These are phyloP conservation scores for Yarrowia sp. DNA, from an alignment of 805 yeast species.

Conservation along the genomic window DNA sequence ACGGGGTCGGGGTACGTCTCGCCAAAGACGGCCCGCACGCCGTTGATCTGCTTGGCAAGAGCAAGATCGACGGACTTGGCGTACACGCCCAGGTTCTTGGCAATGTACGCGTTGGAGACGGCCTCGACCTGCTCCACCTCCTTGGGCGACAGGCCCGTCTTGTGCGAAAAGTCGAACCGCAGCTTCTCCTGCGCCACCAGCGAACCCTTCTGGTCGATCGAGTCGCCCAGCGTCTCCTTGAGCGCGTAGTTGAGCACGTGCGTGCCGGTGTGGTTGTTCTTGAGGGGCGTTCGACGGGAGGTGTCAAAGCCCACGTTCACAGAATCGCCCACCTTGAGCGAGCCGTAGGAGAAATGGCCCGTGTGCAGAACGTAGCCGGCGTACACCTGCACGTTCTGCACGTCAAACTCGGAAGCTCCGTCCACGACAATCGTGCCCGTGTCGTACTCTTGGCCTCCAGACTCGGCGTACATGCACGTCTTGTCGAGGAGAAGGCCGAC, in stretches of 20 bases:
- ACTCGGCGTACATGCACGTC: constrained; percentile 96
- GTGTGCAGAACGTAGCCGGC: constrained; percentile 96
- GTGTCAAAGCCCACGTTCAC: constrained; percentile 89
- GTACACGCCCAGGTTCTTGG: constrained; percentile 67
- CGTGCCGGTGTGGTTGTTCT: constrained; percentile 98
- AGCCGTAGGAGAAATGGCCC: constrained; percentile 78
- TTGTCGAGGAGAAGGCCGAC: constrained; percentile 81
- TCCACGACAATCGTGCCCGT: constrained; percentile 90
- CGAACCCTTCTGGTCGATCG: constrained; percentile 94
- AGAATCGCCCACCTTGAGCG: constrained; percentile 60
- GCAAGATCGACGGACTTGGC: constrained; percentile 78
- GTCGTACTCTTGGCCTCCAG: constrained; percentile 98
- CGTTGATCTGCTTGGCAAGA: constrained; percentile 69
- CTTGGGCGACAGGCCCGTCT: constrained; percentile 68
- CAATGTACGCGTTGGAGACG: constrained; percentile 68
- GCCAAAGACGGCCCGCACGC: constrained; percentile 97
- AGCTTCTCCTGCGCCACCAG: constrained; percentile 92
- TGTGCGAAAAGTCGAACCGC: constrained; percentile 94
- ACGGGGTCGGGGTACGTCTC: constrained; percentile 99
- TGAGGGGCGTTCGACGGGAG: constrained; percentile 90
- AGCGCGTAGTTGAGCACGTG: constrained; percentile 89
- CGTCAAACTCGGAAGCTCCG: constrained; percentile 82
- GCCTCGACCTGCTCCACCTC: constrained; percentile 77
- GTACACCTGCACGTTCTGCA: constrained; percentile 85
- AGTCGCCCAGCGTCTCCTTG: constrained; percentile 80